Conservation (phyloP, 441 rosid species). For the Adansonia grandidieri region DNA sequence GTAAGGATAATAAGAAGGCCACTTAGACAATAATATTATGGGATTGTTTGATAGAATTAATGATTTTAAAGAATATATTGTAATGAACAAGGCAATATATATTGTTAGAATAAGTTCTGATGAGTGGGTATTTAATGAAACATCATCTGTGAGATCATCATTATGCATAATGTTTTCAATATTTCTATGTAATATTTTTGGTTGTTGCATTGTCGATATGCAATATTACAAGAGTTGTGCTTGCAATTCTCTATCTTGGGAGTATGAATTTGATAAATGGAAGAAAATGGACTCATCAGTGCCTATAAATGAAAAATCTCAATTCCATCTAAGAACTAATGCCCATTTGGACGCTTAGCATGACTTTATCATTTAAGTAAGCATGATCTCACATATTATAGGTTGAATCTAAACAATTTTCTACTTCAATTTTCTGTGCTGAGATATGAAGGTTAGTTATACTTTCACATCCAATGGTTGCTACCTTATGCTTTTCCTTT, state of each 20-base stretch:
- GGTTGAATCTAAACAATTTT: constrained; percentile 9
- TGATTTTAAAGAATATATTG: constrained; percentile 81
- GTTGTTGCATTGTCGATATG: constrained; percentile 54
- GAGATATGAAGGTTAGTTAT: not conserved
- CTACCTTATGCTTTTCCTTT: not conserved
- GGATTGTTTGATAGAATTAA: constrained; percentile 56
- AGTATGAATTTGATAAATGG: constrained; percentile 82
- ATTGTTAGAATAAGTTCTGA: constrained; percentile 79
- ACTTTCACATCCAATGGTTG: constrained; percentile 11
- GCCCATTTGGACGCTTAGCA: constrained; percentile 26
- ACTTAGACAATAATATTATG: no score
- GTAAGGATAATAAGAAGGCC: no score
- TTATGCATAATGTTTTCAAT: constrained; percentile 20
- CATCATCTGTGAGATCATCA: constrained; percentile 19
- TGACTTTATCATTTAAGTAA: constrained; percentile 40
- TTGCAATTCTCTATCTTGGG: constrained; percentile 93
- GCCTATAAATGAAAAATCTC: constrained; percentile 87
- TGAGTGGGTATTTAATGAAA: constrained; percentile 71
- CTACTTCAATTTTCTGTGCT: constrained; percentile 23
- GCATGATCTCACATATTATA: constrained; percentile 31
- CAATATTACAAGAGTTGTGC: constrained; percentile 78
- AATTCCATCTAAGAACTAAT: constrained; percentile 79
- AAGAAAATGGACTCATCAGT: constrained; percentile 79
- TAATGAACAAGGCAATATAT: constrained; percentile 90
- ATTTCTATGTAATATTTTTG: constrained; percentile 21